Percentiles rank a stretch among this genome's conserved stretches.
Conservation (phyloP, 2,329 filamentous ascomycete species). For the Penicillium digitatum region DNA sequence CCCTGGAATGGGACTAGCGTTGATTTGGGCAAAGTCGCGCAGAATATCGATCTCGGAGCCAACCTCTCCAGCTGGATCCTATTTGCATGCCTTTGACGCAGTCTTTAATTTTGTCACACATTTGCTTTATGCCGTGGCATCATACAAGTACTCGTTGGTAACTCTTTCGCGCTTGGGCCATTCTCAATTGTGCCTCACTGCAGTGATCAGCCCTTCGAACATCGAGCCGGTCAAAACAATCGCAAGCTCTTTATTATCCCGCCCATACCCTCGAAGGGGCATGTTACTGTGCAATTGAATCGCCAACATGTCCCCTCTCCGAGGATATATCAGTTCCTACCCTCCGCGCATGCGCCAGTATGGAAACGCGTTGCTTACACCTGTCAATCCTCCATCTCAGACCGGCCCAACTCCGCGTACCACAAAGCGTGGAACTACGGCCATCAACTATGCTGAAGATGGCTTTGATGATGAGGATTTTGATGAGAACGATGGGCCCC, state of each 20-base stretch:
- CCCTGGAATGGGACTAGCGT: conserved; percentile 28
- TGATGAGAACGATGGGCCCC: conserved; percentile 62
- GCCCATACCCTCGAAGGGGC: conserved; percentile 28
- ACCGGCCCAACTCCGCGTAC: conserved; percentile 68
- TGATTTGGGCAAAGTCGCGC: conserved; percentile 29
- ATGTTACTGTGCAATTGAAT: conserved; percentile 34
- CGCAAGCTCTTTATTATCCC: conserved; percentile 17
- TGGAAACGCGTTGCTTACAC: conserved; percentile 85
- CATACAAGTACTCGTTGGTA: neutral
- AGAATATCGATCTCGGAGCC: conserved; percentile 18
- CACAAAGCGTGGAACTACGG: conserved; percentile 94
- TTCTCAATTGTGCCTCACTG: neutral
- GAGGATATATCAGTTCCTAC: conserved; percentile 87
- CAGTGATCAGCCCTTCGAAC: conserved; percentile 18
- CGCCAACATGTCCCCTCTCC: conserved; percentile 58
- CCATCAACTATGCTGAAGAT: conserved; percentile 97
- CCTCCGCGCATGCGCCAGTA: conserved; percentile 85
- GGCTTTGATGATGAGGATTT: conserved; percentile 74
- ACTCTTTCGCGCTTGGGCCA: neutral
- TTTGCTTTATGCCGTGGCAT: neutral
- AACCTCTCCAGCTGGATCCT: conserved; percentile 5
- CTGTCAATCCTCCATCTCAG: conserved; percentile 69
- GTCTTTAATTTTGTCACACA: neutral
- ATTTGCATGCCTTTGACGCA: conserved; percentile 1
- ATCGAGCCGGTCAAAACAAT: conserved; percentile 22